Conservation (phyloP, 2,329 filamentous ascomycete genomes). For the Colletotrichum gloeosporioides region DNA sequence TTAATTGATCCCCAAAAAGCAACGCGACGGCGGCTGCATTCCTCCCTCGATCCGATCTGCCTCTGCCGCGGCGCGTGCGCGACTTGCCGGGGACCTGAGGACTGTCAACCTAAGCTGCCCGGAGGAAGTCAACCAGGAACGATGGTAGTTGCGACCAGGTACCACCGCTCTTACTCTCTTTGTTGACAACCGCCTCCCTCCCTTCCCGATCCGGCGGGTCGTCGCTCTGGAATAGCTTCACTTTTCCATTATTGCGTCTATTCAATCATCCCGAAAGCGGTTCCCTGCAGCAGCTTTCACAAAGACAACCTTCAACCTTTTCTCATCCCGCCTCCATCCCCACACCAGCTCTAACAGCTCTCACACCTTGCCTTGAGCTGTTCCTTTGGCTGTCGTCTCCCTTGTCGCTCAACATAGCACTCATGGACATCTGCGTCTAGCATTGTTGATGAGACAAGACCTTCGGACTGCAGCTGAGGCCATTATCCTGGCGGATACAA, state of each 20-base stretch:
- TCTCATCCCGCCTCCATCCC: not conserved
- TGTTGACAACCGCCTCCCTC: slow-evolving; percentile 19
- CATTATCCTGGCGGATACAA: not conserved
- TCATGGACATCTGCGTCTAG: slow-evolving; percentile 5
- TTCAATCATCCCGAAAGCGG: not conserved
- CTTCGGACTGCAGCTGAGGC: not conserved
- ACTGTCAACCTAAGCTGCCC: not conserved
- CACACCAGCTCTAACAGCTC: not conserved
- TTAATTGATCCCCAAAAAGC: not conserved
- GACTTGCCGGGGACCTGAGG: slow-evolving; percentile 5
- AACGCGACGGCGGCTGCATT: not conserved
- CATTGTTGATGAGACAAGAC: slow-evolving; percentile 17
- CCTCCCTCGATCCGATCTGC: not conserved
- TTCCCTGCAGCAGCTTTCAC: not conserved
- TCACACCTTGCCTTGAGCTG: not conserved
- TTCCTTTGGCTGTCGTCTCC: not conserved
- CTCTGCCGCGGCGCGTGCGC: slow-evolving; percentile 11
- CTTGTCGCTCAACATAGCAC: slow-evolving; percentile 12
- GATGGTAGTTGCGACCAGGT: slow-evolving; percentile 19
- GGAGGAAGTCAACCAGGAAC: not conserved
- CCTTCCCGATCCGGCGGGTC: slow-evolving; percentile 20
- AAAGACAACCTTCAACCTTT: not conserved
- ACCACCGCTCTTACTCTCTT: slow-evolving; percentile 15
- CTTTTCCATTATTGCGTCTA: not conserved
- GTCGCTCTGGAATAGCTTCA: slow-evolving; percentile 20